Evolutionary conservation across 441 rosid genomes (phyloP).

Genomic region (Omphalea diandra): DNA sequence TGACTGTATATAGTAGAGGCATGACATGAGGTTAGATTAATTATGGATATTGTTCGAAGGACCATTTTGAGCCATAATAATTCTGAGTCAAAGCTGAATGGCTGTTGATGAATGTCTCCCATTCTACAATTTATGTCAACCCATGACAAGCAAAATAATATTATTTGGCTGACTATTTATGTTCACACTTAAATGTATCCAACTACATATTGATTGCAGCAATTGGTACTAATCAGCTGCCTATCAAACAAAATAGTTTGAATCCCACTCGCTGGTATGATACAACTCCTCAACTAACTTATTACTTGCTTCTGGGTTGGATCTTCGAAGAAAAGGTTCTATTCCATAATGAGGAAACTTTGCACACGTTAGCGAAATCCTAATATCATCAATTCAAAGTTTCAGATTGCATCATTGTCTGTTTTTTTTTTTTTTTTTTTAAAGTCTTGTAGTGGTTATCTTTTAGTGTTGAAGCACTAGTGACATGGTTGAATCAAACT

Average conservation of each 20-base stretch:
- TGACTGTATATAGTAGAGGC: background rate
- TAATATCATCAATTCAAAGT: too few species aligned
- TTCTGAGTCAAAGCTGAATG: constrained; percentile 16
- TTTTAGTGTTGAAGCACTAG: too few species aligned
- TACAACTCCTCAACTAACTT: background rate
- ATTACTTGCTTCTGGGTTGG: too few species aligned
- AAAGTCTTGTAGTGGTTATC: too few species aligned
- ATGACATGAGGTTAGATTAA: constrained; percentile 7
- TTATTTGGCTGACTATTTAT: background rate
- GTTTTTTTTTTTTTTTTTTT: too few species aligned
- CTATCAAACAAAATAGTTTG: background rate
- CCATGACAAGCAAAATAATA: background rate
- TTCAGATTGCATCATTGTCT: too few species aligned
- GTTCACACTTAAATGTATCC: background rate
- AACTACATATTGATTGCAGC: background rate
- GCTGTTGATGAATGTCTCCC: background rate
- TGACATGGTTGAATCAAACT: too few species aligned
- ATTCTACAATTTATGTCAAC: constrained; percentile 10
- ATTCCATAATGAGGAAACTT: background rate
- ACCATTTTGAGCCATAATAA: constrained; percentile 16
- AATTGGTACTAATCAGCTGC: too few species aligned
- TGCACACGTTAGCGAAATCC: too few species aligned
- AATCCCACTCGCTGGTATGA: background rate
- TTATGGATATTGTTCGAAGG: background rate
- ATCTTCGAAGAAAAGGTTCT: too few species aligned